Base-by-base conservation (phyloP, 352 stramenopile genomes). In the Peronospora destructor region DNA sequence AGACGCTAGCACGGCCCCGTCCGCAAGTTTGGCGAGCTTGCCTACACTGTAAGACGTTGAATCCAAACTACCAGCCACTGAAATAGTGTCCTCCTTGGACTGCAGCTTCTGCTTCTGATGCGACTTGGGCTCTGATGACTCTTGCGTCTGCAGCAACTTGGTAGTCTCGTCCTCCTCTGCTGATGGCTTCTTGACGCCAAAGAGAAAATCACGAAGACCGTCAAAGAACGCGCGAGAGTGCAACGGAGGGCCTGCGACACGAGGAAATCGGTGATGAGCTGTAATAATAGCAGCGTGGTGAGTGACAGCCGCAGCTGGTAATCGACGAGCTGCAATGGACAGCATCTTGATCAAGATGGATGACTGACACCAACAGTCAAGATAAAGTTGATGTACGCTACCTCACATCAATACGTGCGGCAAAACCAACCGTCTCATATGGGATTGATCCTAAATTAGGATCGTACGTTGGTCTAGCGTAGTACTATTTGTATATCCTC, bases 11-110 rank as follows among this genome's bases (percentile, higher is more conserved):
- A 95, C 73, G n/a, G 72, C 75, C 29, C 87, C 87, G 53, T 95
- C 85, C 6, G 85, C 85, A 13, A 95, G 71, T 25, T 75, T 79
- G 32, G 87, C 87, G 41, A 93, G 83, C 64, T 85, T 92, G 42
- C 74, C 72, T 6, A 88, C 71, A 17, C 60, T 71, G 67, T 81
- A 94, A 25, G 53, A 53, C 33, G 75, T 83, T 28, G 59, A 32
- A 29, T 84, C 76, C 16, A 53, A 50, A 47, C 75, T 89, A 32
- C 77, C 76, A 16, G 74, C 44, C 32, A 87, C 46, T 23, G 50
- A 48, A 32, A 66, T 50, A 50, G 56, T 51, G 19, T 61, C 45
- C 17, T 55, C 45, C 40, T 56, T 66, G 44, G 17, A 17, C 29
- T 34, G 19, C 36, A 29, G 50, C 14, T 14, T 39, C 19, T 52